These are phyloP conservation scores for Pseudopediastrum boryanum DNA, from an alignment of 139 green algal species.

Conservation along the genomic window DNA sequence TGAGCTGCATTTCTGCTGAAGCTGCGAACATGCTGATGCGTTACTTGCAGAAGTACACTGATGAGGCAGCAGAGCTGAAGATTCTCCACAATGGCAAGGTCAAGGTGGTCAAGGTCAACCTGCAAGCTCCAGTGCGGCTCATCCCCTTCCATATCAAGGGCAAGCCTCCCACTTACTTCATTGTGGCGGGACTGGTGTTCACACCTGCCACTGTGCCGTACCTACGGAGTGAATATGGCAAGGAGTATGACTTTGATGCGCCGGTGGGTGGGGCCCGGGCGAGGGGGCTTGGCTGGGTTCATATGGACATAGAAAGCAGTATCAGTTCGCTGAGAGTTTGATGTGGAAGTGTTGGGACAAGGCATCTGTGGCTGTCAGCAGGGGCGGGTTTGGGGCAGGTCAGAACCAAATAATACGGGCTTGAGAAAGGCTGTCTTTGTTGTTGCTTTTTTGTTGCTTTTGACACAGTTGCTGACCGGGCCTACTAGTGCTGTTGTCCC, in stretches of 20 bases:
- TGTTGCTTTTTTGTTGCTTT: too few species aligned
- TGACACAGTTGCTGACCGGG: too few species aligned
- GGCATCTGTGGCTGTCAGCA: too few species aligned
- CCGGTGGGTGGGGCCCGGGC: not conserved
- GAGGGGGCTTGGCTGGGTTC: too few species aligned
- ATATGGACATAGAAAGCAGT: too few species aligned
- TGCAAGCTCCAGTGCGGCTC: slow-evolving; percentile 50
- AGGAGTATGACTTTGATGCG: slow-evolving; percentile 60
- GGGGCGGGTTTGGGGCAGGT: too few species aligned
- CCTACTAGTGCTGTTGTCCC: too few species aligned
- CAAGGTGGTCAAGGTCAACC: slow-evolving; percentile 8
- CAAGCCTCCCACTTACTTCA: slow-evolving; percentile 83
- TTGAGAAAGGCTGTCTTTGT: too few species aligned
- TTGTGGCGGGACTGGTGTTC: slow-evolving; percentile 91
- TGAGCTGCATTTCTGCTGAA: slow-evolving; percentile 69
- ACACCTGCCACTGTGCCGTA: slow-evolving; percentile 63
- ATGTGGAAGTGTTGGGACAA: too few species aligned
- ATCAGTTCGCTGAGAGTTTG: too few species aligned
- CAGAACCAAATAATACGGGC: too few species aligned
- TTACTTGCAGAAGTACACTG: slow-evolving; percentile 57
- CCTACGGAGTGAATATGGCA: slow-evolving; percentile 75
- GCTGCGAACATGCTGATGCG: slow-evolving; percentile 58
- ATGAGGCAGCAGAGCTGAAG: slow-evolving; percentile 42
- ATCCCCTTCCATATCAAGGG: slow-evolving; percentile 80
- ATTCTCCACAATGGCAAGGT: slow-evolving; percentile 40